These are phyloP conservation scores for Mycena epipterygia DNA, from an alignment of 768 basidiomycete genomes.

Conservation along the genomic window DNA sequence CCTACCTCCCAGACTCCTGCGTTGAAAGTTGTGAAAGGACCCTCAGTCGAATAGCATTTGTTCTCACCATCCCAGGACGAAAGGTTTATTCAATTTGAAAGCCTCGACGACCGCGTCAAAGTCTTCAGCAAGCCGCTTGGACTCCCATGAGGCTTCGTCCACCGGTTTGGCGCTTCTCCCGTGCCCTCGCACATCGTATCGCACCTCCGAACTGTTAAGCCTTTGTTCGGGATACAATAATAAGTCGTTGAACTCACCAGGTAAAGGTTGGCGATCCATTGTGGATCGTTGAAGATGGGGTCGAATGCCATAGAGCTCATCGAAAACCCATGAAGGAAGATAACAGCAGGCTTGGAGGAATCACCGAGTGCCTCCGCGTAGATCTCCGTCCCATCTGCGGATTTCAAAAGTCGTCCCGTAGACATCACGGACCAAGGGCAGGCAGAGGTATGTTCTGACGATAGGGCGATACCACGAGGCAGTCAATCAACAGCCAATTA, in stretches of 20 bases:
- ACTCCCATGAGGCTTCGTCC: constrained; percentile 43
- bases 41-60: no score
- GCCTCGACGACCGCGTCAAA: constrained; percentile 47
- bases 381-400: constrained; percentile 55
- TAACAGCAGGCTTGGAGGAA: constrained; percentile 50
- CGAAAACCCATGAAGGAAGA: constrained; percentile 56
- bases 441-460: no score
- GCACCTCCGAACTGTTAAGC: constrained; percentile 38
- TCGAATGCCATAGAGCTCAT: constrained; percentile 51
- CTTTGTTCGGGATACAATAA: neutral
- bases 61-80: constrained; percentile 52
- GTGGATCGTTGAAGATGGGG: constrained; percentile 49
- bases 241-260: constrained; percentile 38
- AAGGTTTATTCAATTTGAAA: constrained; percentile 45
- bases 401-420: constrained; percentile 39
- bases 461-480: no score
- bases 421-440: constrained; percentile 6
- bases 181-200: constrained; percentile 52
- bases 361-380: constrained; percentile 55
- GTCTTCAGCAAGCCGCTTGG: constrained; percentile 46
- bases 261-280: constrained; percentile 44
- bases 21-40: neutral
- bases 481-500: no score
- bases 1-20: constrained; percentile 46
- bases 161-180: constrained; percentile 47